Percentiles rank a stretch among this genome's conserved stretches.
Evolutionary conservation across 768 basidiomycete species (phyloP).

Genomic region (Suillus occidentalis): DNA sequence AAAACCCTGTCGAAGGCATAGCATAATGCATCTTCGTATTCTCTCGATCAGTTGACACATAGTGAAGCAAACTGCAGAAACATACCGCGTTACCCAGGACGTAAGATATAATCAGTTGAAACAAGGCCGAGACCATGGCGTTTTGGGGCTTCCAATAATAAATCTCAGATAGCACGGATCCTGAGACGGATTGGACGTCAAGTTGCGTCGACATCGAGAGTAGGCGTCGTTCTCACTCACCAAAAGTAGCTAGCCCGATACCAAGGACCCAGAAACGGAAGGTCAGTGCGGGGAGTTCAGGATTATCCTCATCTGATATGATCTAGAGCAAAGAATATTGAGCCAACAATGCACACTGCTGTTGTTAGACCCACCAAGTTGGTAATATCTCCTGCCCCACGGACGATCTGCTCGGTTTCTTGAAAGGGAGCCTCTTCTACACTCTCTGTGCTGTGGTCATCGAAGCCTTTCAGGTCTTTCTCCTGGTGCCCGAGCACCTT

Average conservation of each 20-base stretch:
- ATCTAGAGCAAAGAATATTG: constrained; percentile 30
- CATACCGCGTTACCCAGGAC: constrained; percentile 51
- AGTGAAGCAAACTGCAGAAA: constrained; percentile 27
- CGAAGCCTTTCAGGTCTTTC: constrained; percentile 4
- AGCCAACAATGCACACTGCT: background rate
- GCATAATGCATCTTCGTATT: constrained; percentile 14
- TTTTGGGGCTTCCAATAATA: constrained; percentile 46
- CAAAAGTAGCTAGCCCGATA: constrained; percentile 48
- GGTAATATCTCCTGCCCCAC: constrained; percentile 12
- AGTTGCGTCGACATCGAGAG: constrained; percentile 28
- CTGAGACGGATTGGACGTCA: constrained; percentile 17
- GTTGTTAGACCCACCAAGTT: constrained; percentile 5
- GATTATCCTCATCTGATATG: constrained; percentile 50
- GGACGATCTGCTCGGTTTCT: constrained; percentile 7
- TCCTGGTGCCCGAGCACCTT: background rate
- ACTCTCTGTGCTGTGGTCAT: background rate
- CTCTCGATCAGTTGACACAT: background rate
- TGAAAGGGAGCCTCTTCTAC: constrained; percentile 6
- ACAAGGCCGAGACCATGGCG: constrained; percentile 53
- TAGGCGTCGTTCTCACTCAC: background rate
- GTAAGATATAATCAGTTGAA: constrained; percentile 57
- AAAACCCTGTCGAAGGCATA: constrained; percentile 25
- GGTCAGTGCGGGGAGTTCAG: constrained; percentile 46
- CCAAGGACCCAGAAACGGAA: constrained; percentile 51
- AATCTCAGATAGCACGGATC: constrained; percentile 34